Evolutionary conservation across 2,329 filamentous ascomycete species (phyloP).

Genomic region (Phaeomoniella chlamydospora): DNA sequence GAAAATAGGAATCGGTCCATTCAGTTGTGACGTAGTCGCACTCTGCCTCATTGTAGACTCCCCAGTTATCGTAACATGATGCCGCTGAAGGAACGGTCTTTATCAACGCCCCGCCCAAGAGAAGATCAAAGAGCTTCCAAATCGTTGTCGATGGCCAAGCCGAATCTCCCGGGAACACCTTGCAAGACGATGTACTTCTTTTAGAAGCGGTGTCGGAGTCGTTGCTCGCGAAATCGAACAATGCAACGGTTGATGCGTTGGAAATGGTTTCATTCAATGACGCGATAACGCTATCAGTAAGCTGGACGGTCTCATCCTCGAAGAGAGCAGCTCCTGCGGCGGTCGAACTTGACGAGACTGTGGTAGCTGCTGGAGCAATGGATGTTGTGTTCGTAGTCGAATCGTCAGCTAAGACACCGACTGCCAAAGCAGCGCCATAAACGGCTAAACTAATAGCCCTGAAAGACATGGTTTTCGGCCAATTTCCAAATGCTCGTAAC

Average conservation of each 20-base stretch:
- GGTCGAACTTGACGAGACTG: neutral
- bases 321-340: neutral
- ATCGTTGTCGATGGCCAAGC: constrained; percentile 8
- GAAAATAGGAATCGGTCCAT: constrained; percentile 13
- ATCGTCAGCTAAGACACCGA: no score
- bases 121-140: constrained; percentile 19
- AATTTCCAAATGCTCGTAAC: no score
- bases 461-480: no score
- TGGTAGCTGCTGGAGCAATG: neutral
- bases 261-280: neutral
- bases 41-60: constrained; percentile 15
- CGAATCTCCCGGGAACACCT: constrained; percentile 10
- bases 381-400: neutral
- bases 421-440: no score
- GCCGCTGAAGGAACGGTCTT: constrained; percentile 18
- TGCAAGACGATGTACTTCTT: constrained; percentile 6
- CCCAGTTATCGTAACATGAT: constrained; percentile 18
- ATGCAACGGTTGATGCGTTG: neutral
- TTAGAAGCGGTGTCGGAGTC: neutral
- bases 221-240: neutral
- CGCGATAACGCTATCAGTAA: neutral
- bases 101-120: constrained; percentile 19
- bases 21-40: constrained; percentile 17
- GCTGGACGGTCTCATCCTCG: neutral
- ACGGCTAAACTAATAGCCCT: no score